These are phyloP conservation scores for Thuja plicata DNA, from an alignment of 83 land plant species.

Conservation along the genomic window DNA sequence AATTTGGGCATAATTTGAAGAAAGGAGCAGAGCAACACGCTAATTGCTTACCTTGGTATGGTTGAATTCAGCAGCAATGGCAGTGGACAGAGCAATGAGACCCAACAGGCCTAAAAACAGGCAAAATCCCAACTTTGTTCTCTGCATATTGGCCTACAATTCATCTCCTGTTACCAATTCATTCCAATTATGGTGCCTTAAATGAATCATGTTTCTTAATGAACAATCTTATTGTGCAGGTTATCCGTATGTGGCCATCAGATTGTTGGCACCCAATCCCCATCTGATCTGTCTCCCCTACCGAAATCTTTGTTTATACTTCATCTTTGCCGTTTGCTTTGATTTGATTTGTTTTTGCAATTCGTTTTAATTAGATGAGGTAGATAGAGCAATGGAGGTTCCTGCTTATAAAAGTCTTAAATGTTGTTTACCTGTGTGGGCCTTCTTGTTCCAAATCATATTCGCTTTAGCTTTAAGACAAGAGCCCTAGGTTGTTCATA, in stretches of 20 bases:
- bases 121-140: neutral
- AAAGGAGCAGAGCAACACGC: too few species aligned
- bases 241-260: neutral
- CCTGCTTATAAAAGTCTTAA: too few species aligned
- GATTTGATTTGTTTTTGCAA: too few species aligned
- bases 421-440: too few species aligned
- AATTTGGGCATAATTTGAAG: neutral
- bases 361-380: too few species aligned
- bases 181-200: neutral
- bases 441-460: too few species aligned
- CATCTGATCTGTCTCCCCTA: neutral
- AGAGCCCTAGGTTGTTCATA: too few species aligned
- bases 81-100: slow-evolving; percentile 19
- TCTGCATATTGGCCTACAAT: neutral
- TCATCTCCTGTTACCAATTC: neutral
- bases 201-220: neutral
- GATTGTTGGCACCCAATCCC: neutral
- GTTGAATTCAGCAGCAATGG: slow-evolving; percentile 31
- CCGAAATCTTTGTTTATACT: neutral
- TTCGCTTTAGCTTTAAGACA: too few species aligned
- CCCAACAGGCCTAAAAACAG: slow-evolving; percentile 14
- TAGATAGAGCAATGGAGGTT: neutral
- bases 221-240: neutral
- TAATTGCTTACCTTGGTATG: slow-evolving; percentile 15
- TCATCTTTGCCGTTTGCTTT: neutral